Evolutionary conservation across 2,329 filamentous ascomycete species (phyloP), one percentile per base, ranked within the genome.

Genomic region (Thelonectria discophora): DNA sequence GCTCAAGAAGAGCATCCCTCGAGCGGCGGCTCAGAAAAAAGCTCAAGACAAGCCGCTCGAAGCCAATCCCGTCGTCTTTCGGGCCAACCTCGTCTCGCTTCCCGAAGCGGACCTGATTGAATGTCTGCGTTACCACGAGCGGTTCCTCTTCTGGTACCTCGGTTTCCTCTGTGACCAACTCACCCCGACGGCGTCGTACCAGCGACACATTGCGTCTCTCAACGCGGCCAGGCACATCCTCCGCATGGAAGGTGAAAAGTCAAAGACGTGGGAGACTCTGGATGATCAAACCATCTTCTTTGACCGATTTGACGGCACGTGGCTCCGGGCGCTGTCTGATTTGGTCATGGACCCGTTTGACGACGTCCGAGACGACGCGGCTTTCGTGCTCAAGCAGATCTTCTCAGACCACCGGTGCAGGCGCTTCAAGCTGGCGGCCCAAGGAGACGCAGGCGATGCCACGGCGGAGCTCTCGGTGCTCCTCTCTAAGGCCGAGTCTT

Each of bases 311-410:
- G 82, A 86, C 48, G 66, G 69, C 3, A 80, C 76, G 0, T 86
- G 90, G 79, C 77, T 86, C 11, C 82, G 90, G 49, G 81, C 88
- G 5, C 79, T 98, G 7, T 79, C 94, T 13, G 93, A 97, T 74
- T 84, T 97, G 20, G 78, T 97, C 8, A 82, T 97, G 72, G 92
- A 99, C 70, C 92, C 94, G 0, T 99, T 97, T 71, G 95, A 98
- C 59, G 95, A 99, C 75, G 91, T 98, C 5, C 85, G 94, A 67
- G 87, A 85, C 45, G 77, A 79, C 39, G 83, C 87, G 3, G 79
- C 82, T 0, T 76, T 75, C 2, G 78, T 88, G 2, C 69, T 91
- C 27, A 75, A 73, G 64, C 81, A 79, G 54, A 69, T 85, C n/a
- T 79, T 86, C 42, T 76, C 80, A 2, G 76, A 79, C 21, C 69